Evolutionary conservation across 345 rosid genomes (phyloP), one percentile per base, ranked within the genome.

Genomic region (Citrus mangshanensis): DNA sequence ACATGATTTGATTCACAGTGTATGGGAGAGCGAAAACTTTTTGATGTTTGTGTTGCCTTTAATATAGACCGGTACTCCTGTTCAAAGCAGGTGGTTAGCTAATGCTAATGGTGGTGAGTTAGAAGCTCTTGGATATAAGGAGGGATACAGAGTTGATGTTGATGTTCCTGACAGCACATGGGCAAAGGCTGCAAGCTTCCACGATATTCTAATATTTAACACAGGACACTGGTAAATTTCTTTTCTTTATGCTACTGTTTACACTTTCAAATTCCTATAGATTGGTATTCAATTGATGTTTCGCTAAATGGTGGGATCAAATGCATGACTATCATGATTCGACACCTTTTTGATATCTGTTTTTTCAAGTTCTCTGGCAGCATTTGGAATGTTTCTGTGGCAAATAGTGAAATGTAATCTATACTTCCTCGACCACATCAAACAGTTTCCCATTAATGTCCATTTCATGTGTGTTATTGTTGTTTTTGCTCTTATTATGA

Each of bases 141-240:
- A 90, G 68, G 98, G 99, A 22, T 95, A 89, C 34, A 86, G 96
- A 87, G 87, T 95, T 77, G 98, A 95, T 88, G 90, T 94, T 51
- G 99, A 95, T 83, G 65, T 91, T 89, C 99, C 97, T 24, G 99
- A 93, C 9, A 84, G 85, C 77, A 85, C 98, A n/a, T 94, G 98
- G 97, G 89, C 71, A 9, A 85, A 87, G 70, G 99, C 99, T 86
- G 83, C 90, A 25, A 81, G 74, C 62, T 93, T 95, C 85, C 98
- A 95, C 75, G 90, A 90, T 80, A 85, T 94, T 85, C 83, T 94
- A 22, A 79, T 95, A 81, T 76, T 94, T 58, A 94, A 89, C 87
- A 96, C 98, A 0, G 99, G 99, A 67, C 98, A 96, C 78, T 96
- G 99, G 99, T 94, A 88, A 74, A 35, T 8, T 70, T 42, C 21